These are phyloP conservation scores for Cercospora zeina DNA, from an alignment of 2,329 filamentous ascomycete species.

Conservation along the genomic window DNA sequence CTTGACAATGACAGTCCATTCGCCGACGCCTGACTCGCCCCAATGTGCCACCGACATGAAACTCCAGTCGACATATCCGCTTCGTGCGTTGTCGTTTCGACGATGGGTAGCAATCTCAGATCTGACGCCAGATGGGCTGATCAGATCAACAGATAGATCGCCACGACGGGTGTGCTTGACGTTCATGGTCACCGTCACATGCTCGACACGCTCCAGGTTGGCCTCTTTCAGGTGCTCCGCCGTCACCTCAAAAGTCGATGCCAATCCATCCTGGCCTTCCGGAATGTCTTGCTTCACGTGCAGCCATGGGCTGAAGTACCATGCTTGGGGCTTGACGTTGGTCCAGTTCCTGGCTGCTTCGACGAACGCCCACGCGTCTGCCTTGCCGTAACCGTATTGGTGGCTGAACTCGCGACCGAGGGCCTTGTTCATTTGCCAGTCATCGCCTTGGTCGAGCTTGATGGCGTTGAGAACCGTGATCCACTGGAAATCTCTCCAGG, in stretches of 20 bases:
- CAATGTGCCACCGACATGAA: slow-evolving; percentile 99
- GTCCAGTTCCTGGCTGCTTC: slow-evolving; percentile 83
- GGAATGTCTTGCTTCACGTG: slow-evolving; percentile 84
- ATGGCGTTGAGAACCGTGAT: slow-evolving; percentile 81
- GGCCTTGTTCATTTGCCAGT: slow-evolving; percentile 74
- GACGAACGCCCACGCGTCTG: slow-evolving; percentile 83
- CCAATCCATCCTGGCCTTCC: slow-evolving; percentile 76
- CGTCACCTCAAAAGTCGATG: slow-evolving; percentile 79
- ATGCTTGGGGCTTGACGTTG: slow-evolving; percentile 90
- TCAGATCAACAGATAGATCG: slow-evolving; percentile 87
- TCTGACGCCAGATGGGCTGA: slow-evolving; percentile 76
- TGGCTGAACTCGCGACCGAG: slow-evolving; percentile 89
- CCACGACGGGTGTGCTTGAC: slow-evolving; percentile 82
- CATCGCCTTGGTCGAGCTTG: slow-evolving; percentile 72
- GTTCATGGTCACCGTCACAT: slow-evolving; percentile 98
- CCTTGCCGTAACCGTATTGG: slow-evolving; percentile 91
- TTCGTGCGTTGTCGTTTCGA: slow-evolving; percentile 62
- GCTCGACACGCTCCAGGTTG: slow-evolving; percentile 84
- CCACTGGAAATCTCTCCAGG: slow-evolving; percentile 94
- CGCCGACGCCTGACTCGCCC: slow-evolving; percentile 85
- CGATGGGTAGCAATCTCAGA: slow-evolving; percentile 81
- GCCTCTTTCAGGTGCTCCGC: slow-evolving; percentile 74
- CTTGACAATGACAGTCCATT: slow-evolving; percentile 87
- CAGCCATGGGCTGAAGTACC: slow-evolving; percentile 91
- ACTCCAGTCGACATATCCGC: slow-evolving; percentile 91